Base-by-base conservation (phyloP, 176 grass and related monocot genomes). In the Canna indica region DNA sequence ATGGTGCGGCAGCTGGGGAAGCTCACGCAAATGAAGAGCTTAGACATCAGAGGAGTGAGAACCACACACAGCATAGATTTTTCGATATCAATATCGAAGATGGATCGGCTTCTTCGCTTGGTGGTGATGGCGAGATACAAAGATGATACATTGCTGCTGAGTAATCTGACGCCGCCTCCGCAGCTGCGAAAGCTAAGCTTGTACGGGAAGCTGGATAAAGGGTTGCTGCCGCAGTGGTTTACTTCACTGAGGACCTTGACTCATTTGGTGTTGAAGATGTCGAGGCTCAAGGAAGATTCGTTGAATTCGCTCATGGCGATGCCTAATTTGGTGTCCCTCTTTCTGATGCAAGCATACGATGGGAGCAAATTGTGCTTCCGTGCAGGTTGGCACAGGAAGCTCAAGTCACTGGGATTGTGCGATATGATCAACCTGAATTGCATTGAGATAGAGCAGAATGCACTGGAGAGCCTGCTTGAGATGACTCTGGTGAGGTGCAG, bases 251-350 rank as follows among this genome's bases (percentile, higher is more conserved):
- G 39, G 67, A 72, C 25, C 34, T 71, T 88, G 2, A 63, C 73
- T 60, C 66, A 81, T 2, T 6, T 84, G 65, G 59, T 12, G 5
- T 60, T 81, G 12, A 46, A 34, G 73, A 77, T 61, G 50, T 88
- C 81, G 57, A 44, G 73, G 12, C 59, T 84, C 3, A 72, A 3
- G 17, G 75, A 71, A 61, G 85, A 78, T 54, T 70, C 70, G 44
- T 17, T 81, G 32, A 13, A 16, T 17, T n/a, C 80, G 62, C 59
- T 88, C 4, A 72, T 64, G 0, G 69, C 16, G 0, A 75, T 84
- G 41, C 85, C 78, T 33, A 81, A 56, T 60, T 9, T 88, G 60
- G 64, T 78, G 9, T 63, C 76, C 57, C 69, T 88, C 38, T 78
- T 61, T 39, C 74, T 88, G 0, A 0, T 61, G 5, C 62, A 75